These are phyloP conservation scores for Wickerhamomyces strasburgensis DNA, from an alignment of 805 yeast species.

Conservation along the genomic window DNA sequence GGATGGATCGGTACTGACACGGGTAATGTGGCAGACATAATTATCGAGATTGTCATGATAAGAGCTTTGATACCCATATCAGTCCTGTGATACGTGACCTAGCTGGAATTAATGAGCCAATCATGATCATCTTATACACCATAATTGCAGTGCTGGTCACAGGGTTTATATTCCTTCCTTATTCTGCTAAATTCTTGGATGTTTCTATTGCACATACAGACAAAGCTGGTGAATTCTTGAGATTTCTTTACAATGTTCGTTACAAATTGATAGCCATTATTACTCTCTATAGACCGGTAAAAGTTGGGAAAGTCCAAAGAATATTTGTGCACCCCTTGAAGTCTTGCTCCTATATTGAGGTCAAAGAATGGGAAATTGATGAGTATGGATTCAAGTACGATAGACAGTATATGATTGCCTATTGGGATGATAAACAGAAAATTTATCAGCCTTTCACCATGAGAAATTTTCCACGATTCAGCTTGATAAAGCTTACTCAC, in stretches of 20 bases:
- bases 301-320: slow-evolving; percentile 8
- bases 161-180: slow-evolving; percentile 4
- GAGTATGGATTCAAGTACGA: slow-evolving; percentile 21
- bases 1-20: too few relatives aligned
- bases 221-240: slow-evolving; percentile 1
- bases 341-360: slow-evolving; percentile 11
- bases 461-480: slow-evolving; percentile 13
- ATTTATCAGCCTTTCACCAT: slow-evolving; percentile 14
- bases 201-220: slow-evolving; percentile 5
- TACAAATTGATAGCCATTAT: slow-evolving; percentile 11
- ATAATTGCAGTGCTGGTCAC: slow-evolving; percentile 1
- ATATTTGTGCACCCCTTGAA: slow-evolving; percentile 19
- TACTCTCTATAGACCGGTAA: slow-evolving; percentile 4
- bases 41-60: too few relatives aligned
- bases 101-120: too few relatives aligned
- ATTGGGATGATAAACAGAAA: slow-evolving; percentile 14
- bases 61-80: too few relatives aligned
- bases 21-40: too few relatives aligned
- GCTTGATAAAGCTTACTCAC: slow-evolving; percentile 12
- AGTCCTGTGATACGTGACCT: too few relatives aligned
- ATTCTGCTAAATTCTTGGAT: not conserved
- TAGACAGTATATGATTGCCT: slow-evolving; percentile 19
- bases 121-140: slow-evolving; percentile 3
- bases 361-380: slow-evolving; percentile 17
- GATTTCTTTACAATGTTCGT: slow-evolving; percentile 11